Evolutionary conservation across 352 stramenopile genomes (phyloP).

Genomic region (Saprolegnia parasitica): DNA sequence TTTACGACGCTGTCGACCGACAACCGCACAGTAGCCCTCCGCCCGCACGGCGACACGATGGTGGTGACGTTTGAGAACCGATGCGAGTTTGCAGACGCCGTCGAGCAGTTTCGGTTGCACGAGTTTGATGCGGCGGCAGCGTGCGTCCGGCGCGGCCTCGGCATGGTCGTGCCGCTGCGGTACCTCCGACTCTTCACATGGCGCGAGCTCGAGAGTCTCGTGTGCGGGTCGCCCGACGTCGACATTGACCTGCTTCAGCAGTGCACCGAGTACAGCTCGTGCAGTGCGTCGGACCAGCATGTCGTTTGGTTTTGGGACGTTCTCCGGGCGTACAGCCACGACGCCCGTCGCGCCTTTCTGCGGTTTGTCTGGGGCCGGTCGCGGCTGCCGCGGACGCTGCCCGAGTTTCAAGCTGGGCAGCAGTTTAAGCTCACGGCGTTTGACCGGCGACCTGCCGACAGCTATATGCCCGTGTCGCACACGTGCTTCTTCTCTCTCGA

Average conservation of each 20-base stretch:
- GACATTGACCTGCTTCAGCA: slow-evolving; percentile 76
- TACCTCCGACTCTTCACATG: slow-evolving; percentile 79
- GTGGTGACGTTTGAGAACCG: slow-evolving; percentile 79
- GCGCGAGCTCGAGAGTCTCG: slow-evolving; percentile 72
- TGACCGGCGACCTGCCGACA: slow-evolving; percentile 63
- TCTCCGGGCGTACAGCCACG: slow-evolving; percentile 66
- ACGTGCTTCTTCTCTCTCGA: slow-evolving; percentile 99
- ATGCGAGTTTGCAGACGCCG: slow-evolving; percentile 71
- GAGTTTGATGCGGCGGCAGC: slow-evolving; percentile 70
- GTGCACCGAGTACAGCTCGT: slow-evolving; percentile 86
- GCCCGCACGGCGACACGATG: slow-evolving; percentile 50
- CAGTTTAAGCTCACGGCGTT: slow-evolving; percentile 90
- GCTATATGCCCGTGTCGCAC: slow-evolving; percentile 93
- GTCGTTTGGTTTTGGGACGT: slow-evolving; percentile 86
- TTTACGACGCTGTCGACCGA: slow-evolving; percentile 88
- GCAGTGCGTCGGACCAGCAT: slow-evolving; percentile 59
- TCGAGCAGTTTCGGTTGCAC: slow-evolving; percentile 75
- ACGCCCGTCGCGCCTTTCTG: slow-evolving; percentile 80
- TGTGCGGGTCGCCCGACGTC: slow-evolving; percentile 78
- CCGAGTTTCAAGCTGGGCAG: slow-evolving; percentile 84
- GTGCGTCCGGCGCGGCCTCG: slow-evolving; percentile 53
- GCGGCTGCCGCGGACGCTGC: slow-evolving; percentile 69
- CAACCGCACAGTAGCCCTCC: slow-evolving; percentile 71
- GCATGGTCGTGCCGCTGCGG: slow-evolving; percentile 68
- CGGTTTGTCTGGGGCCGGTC: slow-evolving; percentile 92